Evolutionary conservation across 108 stramenopile species (phyloP), one percentile per base, ranked within the genome.

Genomic region (Seminavis robusta): DNA sequence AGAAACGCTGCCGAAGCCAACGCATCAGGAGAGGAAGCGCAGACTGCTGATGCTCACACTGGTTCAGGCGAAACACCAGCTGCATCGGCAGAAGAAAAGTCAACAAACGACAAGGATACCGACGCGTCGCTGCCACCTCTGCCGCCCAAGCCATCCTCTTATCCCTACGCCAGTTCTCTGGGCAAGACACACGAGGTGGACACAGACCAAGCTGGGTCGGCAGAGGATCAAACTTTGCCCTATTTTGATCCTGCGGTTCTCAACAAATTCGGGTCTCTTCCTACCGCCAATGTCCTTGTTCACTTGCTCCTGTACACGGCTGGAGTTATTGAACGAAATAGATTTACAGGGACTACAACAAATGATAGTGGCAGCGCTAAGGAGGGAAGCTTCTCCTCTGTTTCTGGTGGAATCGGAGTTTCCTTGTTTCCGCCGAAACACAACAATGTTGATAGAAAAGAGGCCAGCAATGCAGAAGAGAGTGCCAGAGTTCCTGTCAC

Each of bases 221-320:
- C 59, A 31, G 42, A 25, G 33, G 57, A 53, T 17, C 7, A 59
- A 43, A 41, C 33, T 10, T 67, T 64, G n/a, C 48, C 61, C 1
- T 65, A 67, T 20, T 74, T 84, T 49, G 84, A 89, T 32, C 84
- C 88, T 10, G 42, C 82, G 16, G 63, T 77, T 4, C 39, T 86
- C 17, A 63, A 69, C 16, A 54, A 37, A 11, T 90, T 86, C 71
- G 84, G 83, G 28, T 60, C 75, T 17, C 29, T 90, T 26, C 89
- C 89, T 27, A 56, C 82, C n/a, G 58, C 83, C 8, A 52, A 70
- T 60, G 84, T 80, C 24, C 40, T 90, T 37, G 45, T 84, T 11
- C 84, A 83, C 37, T 60, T 90, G 48, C 52, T 86, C 2, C 42
- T 48, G 23, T 55, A 66, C 42, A 47, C 74, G 43, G 34, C 70